Base-by-base conservation (phyloP, 176 grass and related monocot species). In the Metroxylon sagu region DNA sequence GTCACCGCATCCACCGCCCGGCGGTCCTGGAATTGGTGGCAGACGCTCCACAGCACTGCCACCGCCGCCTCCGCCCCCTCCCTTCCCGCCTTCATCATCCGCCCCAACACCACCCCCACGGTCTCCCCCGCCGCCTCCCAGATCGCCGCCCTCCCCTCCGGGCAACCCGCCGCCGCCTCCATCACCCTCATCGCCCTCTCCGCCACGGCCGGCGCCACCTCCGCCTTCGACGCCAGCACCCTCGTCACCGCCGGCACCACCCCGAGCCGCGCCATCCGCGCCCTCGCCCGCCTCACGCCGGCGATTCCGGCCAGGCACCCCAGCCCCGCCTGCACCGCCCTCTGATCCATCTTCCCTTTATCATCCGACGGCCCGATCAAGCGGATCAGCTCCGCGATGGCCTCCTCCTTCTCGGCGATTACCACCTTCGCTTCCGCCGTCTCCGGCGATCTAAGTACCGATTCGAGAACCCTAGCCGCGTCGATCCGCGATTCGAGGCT, bases 21-120 rank as follows among this genome's bases (percentile, higher is more conserved):
- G 1, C 65, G 52, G 52, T 68, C 65, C 8, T n/a, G 52, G 53
- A 39, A 43, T 7, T 2, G 71, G 79, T 82, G 84, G 74, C 93
- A 97, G 3, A 91, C 87, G 4, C 66, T 70, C 93, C 93, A 97
- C 25, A 97, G 84, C 70, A 85, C 84, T 43, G 81, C 66, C 30
- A 83, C 87, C 30, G 87, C 83, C 3, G 87, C 75, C 87, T 97
- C 87, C 1, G 76, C 76, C 14, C 93, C 93, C 15, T 74, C 76
- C 60, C 64, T 80, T 4, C 84, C 87, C 26, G 69, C 39, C 76
- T 97, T 97, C 84, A 88, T 82, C 87, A 97, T 80, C 79, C 57
- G 85, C 16, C 68, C 61, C n/a, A 76, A 57, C 69, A 97, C 80
- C 3, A 78, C 69, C 0, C 64, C 39, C 0, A 85, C 31, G 3